Conservation (phyloP, 345 rosid genomes). For the Lepidium didymum region DNA sequence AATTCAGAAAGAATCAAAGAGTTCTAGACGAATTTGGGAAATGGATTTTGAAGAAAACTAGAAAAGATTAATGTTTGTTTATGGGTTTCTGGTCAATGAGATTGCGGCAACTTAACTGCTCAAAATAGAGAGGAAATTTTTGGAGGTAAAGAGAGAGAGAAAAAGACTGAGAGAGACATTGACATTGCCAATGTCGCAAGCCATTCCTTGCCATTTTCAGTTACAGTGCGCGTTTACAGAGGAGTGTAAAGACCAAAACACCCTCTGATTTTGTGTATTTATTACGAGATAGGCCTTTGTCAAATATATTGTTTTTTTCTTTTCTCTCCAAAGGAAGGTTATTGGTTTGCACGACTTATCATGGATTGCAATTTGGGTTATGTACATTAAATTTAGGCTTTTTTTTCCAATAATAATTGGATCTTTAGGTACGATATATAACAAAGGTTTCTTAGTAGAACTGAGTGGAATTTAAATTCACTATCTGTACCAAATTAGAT, state of each 20-base stretch:
- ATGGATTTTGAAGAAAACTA: constrained; percentile 12
- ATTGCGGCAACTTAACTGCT: constrained; percentile 76
- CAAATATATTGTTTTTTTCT: background rate
- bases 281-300: constrained; percentile 3
- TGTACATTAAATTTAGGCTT: too few species aligned
- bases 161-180: constrained; percentile 4
- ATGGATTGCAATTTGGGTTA: background rate
- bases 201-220: constrained; percentile 37
- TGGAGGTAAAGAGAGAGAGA: constrained; percentile 15
- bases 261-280: constrained; percentile 2
- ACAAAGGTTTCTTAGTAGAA: too few species aligned
- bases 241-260: background rate
- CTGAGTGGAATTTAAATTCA: too few species aligned
- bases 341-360: constrained; percentile 22
- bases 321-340: background rate
- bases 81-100: constrained; percentile 40
- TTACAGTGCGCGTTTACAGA: background rate
- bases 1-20: background rate
- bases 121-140: constrained; percentile 23
- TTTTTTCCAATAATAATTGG: too few species aligned
- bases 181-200: constrained; percentile 80
- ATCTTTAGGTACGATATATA: too few species aligned
- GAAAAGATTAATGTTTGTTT: background rate
- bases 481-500: too few species aligned
- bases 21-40: constrained; percentile 13